Percentiles rank a stretch among this genome's conserved stretches.
phyloP scores from a whole-genome alignment of 208 protist species.

The Strigomonas culicis region DNA sequence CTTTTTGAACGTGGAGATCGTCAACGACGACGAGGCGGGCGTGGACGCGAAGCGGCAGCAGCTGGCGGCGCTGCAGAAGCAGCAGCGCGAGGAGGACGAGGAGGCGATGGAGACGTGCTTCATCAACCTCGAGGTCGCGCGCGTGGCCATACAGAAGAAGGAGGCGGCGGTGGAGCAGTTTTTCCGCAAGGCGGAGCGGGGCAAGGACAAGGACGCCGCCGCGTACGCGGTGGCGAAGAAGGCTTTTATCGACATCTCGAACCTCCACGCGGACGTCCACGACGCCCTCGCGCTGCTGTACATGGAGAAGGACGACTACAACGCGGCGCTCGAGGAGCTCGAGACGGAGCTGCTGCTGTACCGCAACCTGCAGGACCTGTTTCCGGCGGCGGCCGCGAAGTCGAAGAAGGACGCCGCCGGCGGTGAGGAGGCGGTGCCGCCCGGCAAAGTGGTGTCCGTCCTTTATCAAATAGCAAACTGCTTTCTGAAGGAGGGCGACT shows the following conservation, averaged over 20 bases:
- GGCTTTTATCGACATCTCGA: not conserved
- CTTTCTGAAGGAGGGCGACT: constrained; percentile 83
- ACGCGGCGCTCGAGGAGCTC: constrained; percentile 73
- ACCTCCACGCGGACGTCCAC: constrained; percentile 66
- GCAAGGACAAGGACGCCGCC: not conserved
- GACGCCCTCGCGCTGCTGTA: constrained; percentile 79
- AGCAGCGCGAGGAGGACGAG: constrained; percentile 29
- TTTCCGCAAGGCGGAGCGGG: not conserved
- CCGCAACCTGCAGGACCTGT: constrained; percentile 52
- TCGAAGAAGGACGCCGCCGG: not conserved
- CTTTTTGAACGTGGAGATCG: not conserved
- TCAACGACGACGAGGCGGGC: not conserved
- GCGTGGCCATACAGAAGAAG: constrained; percentile 73
- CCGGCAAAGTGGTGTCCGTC: constrained; percentile 50
- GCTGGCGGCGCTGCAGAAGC: no score
- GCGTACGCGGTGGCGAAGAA: not conserved
- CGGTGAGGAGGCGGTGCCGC: constrained; percentile 25
- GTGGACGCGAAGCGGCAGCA: no score
- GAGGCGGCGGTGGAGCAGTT: constrained; percentile 30
- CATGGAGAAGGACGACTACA: constrained; percentile 76
- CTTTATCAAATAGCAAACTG: constrained; percentile 82
- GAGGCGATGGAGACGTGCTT: constrained; percentile 82
- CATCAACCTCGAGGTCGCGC: constrained; percentile 82
- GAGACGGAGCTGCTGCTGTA: constrained; percentile 81
- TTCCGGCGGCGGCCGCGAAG: constrained; percentile 12